These are phyloP conservation scores for Solanum arcanum DNA, from an alignment of 257 asterid genomes.

Conservation along the genomic window DNA sequence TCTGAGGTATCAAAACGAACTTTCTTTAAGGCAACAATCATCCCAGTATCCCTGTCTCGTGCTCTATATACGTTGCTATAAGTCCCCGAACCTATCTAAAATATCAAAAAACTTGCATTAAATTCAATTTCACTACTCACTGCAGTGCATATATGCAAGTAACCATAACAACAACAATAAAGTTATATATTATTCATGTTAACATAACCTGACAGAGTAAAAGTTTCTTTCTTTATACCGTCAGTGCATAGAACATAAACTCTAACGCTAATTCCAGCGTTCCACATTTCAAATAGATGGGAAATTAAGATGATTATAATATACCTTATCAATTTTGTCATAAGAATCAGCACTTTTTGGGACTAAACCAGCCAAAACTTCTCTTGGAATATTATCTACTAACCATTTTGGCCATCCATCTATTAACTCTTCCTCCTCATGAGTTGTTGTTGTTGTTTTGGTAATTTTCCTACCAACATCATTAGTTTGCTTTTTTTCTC, in stretches of 20 bases:
- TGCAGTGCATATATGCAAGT: not conserved
- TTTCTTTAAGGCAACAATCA: constrained; percentile 67
- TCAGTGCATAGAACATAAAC: not conserved
- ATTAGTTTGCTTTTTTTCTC: constrained; percentile 14
- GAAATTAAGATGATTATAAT: not conserved
- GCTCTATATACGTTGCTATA: constrained; percentile 84
- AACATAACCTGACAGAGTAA: not conserved
- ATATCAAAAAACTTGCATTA: not conserved
- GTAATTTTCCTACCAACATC: constrained; percentile 1
- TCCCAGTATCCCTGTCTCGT: constrained; percentile 48
- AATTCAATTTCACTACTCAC: not conserved
- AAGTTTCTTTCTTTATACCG: not conserved
- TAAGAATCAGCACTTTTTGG: constrained; percentile 78
- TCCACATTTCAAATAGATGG: not conserved
- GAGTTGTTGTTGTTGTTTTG: not conserved
- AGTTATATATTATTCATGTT: not conserved
- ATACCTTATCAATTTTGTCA: constrained; percentile 75
- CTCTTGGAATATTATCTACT: constrained; percentile 47
- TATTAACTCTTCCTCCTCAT: constrained; percentile 37
- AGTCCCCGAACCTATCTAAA: constrained; percentile 69
- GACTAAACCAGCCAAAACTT: constrained; percentile 54
- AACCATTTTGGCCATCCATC: constrained; percentile 93
- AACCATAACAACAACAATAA: not conserved
- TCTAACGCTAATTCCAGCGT: not conserved
- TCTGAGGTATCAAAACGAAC: constrained; percentile 76